Conservation (phyloP, 148 eudicot species). For the Chenopodium formosanum region DNA sequence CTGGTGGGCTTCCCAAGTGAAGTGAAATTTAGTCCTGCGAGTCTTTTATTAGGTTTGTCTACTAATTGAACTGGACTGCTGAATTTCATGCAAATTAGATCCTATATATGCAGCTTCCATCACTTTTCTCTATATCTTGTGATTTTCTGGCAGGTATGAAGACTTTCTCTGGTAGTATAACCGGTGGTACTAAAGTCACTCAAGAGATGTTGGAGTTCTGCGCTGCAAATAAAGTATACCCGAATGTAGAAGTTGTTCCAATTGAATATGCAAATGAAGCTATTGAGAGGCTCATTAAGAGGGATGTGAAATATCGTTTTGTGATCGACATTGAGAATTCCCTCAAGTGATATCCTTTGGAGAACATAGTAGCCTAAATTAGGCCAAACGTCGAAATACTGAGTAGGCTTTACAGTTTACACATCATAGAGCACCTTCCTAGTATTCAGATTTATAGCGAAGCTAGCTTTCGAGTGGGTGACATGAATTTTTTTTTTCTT, state of each 20-base stretch:
- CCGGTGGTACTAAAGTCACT: slow-evolving; percentile 70
- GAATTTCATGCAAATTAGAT: too few relatives aligned
- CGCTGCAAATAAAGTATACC: slow-evolving; percentile 56
- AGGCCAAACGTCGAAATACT: too few relatives aligned
- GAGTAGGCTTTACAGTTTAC: too few relatives aligned
- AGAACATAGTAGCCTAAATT: neutral
- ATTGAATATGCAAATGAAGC: slow-evolving; percentile 75
- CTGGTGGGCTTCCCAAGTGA: slow-evolving; percentile 68
- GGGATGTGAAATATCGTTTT: slow-evolving; percentile 77
- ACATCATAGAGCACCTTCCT: too few relatives aligned
- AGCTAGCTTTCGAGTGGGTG: too few relatives aligned
- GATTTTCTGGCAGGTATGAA: slow-evolving; percentile 45
- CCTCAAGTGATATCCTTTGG: slow-evolving; percentile 39
- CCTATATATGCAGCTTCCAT: neutral
- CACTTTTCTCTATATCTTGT: neutral
- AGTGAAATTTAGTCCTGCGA: slow-evolving; percentile 60
- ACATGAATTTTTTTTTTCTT: too few relatives aligned
- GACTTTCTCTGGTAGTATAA: slow-evolving; percentile 57
- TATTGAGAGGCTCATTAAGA: slow-evolving; percentile 58
- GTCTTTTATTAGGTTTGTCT: slow-evolving; percentile 49
- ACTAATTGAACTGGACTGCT: neutral
- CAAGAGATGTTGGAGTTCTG: slow-evolving; percentile 83
- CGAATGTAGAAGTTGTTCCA: slow-evolving; percentile 64
- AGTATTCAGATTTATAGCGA: too few relatives aligned
- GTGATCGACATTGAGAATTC: slow-evolving; percentile 84